Percentiles rank a stretch among this genome's conserved stretches.
Conservation (phyloP, 2,329 filamentous ascomycete genomes). For the Juglanconis oblonga region DNA sequence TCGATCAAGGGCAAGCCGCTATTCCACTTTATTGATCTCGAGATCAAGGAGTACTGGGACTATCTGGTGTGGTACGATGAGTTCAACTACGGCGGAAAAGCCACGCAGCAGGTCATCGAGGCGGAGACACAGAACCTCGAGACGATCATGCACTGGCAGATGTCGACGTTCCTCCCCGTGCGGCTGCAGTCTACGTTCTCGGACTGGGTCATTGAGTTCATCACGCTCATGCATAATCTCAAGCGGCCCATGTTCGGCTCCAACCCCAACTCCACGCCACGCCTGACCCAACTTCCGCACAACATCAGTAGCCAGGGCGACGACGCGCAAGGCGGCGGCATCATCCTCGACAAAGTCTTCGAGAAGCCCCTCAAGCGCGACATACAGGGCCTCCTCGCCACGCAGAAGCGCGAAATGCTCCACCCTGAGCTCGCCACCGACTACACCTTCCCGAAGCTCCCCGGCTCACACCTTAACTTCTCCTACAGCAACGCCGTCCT, state of each 20-base stretch:
- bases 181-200: slow-evolving; percentile 82
- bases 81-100: slow-evolving; percentile 97
- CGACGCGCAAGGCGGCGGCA: slow-evolving; percentile 52
- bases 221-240: slow-evolving; percentile 85
- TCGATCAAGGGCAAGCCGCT: slow-evolving; percentile 93
- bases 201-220: slow-evolving; percentile 91
- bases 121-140: slow-evolving; percentile 72
- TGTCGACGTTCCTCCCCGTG: slow-evolving; percentile 80
- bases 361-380: slow-evolving; percentile 89
- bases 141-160: slow-evolving; percentile 98
- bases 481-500: slow-evolving; percentile 66
- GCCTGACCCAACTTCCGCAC: slow-evolving; percentile 56
- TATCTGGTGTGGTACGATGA: slow-evolving; percentile 99
- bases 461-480: slow-evolving; percentile 60
- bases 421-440: slow-evolving; percentile 85
- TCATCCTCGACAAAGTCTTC: slow-evolving; percentile 76
- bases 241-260: slow-evolving; percentile 64
- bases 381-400: slow-evolving; percentile 74
- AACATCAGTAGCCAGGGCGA: slow-evolving; percentile 52
- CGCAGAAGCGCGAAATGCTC: slow-evolving; percentile 83
- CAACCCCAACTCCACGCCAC: slow-evolving; percentile 49
- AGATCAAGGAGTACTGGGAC: slow-evolving; percentile 99
- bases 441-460: slow-evolving; percentile 80
- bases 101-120: slow-evolving; percentile 78
- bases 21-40: slow-evolving; percentile 95